Conservation (phyloP, 768 basidiomycete genomes). For the Scleroderma citrinum region DNA sequence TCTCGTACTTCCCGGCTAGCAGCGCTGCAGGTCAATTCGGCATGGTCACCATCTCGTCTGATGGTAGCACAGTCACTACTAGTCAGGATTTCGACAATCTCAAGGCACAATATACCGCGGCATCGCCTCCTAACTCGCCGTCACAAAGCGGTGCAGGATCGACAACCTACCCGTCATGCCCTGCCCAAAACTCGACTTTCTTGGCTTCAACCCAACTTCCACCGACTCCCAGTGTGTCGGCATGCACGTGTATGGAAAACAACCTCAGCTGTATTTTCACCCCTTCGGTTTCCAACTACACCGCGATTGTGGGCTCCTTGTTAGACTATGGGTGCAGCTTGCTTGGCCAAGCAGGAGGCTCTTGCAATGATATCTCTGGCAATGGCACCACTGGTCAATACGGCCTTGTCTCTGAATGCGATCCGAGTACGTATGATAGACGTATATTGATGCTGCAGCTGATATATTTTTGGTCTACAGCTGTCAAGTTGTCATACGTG, state of each 20-base stretch:
- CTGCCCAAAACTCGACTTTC: slow-evolving; percentile 51
- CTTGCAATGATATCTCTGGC: slow-evolving; percentile 64
- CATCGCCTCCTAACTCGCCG: slow-evolving; percentile 61
- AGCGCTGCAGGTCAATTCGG: slow-evolving; percentile 74
- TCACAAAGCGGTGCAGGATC: slow-evolving; percentile 47
- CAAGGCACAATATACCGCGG: slow-evolving; percentile 50
- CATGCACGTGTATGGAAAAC: slow-evolving; percentile 71
- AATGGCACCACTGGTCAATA: slow-evolving; percentile 73
- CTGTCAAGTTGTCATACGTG: slow-evolving; percentile 73
- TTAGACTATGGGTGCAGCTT: slow-evolving; percentile 62
- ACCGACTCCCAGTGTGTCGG: slow-evolving; percentile 73
- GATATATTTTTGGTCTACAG: slow-evolving; percentile 32
- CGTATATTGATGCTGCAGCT: background rate
- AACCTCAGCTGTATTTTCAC: slow-evolving; percentile 71
- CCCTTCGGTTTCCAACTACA: slow-evolving; percentile 55
- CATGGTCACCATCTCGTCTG: slow-evolving; percentile 70
- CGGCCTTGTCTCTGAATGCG: slow-evolving; percentile 70
- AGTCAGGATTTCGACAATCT: slow-evolving; percentile 66
- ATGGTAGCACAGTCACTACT: slow-evolving; percentile 60
- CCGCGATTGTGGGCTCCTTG: slow-evolving; percentile 52
- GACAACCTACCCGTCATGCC: slow-evolving; percentile 53
- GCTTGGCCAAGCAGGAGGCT: slow-evolving; percentile 54
- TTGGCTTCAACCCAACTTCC: slow-evolving; percentile 67
- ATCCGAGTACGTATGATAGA: slow-evolving; percentile 52
- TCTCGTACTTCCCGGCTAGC: slow-evolving; percentile 83